phyloP scores from a whole-genome alignment of 441 rosid species.

The Raphanus hybrid region DNA sequence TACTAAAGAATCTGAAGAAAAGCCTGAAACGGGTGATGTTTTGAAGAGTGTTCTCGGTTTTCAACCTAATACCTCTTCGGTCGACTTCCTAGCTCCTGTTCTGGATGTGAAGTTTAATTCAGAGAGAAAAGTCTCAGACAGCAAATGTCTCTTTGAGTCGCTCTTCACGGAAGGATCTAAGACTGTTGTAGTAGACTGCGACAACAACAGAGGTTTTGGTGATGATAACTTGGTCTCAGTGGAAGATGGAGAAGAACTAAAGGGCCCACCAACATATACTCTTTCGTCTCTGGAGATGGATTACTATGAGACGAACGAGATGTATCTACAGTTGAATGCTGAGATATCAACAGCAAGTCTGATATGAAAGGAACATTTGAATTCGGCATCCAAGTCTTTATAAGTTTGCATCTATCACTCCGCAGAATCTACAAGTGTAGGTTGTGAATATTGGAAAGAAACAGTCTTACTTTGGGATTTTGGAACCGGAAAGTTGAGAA shows the following conservation, averaged over 20 bases:
- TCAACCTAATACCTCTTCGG: constrained; percentile 41
- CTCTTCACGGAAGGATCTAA: constrained; percentile 46
- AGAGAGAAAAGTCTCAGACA: constrained; percentile 34
- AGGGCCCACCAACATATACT: constrained; percentile 42
- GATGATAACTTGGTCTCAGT: constrained; percentile 52
- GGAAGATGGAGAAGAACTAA: constrained; percentile 46
- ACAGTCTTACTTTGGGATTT: not conserved
- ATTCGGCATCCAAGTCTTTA: not conserved
- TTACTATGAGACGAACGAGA: constrained; percentile 41
- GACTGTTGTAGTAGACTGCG: constrained; percentile 34
- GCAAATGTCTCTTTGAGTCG: constrained; percentile 54
- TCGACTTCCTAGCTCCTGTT: constrained; percentile 67
- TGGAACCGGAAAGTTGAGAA: not conserved
- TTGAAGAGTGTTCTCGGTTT: constrained; percentile 50
- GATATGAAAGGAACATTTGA: constrained; percentile 36
- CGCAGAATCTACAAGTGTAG: not conserved
- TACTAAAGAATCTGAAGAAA: constrained; percentile 16
- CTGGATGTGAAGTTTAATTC: constrained; percentile 75
- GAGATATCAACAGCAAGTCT: constrained; percentile 49
- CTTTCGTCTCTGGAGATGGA: constrained; percentile 47
- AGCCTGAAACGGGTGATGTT: constrained; percentile 30
- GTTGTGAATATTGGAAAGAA: not conserved
- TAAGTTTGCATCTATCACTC: not conserved
- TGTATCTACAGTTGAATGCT: constrained; percentile 40
- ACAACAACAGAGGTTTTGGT: constrained; percentile 34